Conservation (phyloP, 1,139 yeast genomes). For the Yamadazyma pseudoaaseri region DNA sequence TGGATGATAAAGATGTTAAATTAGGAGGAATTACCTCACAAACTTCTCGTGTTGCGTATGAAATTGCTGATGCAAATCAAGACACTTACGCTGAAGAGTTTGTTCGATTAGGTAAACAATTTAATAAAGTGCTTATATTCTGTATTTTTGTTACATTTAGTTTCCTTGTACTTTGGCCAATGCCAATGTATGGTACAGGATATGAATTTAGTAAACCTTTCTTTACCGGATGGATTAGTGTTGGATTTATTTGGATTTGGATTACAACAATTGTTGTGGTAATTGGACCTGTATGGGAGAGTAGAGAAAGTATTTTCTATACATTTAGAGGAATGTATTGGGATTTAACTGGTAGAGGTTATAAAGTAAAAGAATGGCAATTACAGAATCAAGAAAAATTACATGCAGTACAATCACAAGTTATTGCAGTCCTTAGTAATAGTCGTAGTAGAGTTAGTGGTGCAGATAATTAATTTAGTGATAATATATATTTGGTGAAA, state of each 20-base stretch:
- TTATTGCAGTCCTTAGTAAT: conserved; percentile 27
- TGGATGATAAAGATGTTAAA: conserved; percentile 24
- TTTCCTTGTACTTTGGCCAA: conserved; percentile 74
- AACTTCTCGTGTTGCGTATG: conserved; percentile 40
- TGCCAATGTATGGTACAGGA: conserved; percentile 81
- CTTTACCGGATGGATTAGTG: conserved; percentile 83
- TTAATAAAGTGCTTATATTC: conserved; percentile 53
- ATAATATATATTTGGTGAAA: too few relatives aligned
- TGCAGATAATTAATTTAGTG: too few relatives aligned
- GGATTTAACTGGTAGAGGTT: conserved; percentile 75
- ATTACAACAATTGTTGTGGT: conserved; percentile 55
- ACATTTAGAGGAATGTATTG: conserved; percentile 77
- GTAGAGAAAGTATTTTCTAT: conserved; percentile 59
- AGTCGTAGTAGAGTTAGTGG: too few relatives aligned
- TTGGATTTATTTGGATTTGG: conserved; percentile 72
- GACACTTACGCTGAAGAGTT: conserved; percentile 43
- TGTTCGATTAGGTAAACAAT: conserved; percentile 40
- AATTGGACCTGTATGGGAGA: conserved; percentile 65
- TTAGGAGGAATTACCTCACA: conserved; percentile 27
- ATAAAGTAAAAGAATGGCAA: conserved; percentile 76
- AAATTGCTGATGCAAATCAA: conserved; percentile 35
- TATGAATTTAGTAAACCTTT: conserved; percentile 70
- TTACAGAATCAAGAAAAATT: conserved; percentile 62
- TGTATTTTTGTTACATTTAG: conserved; percentile 59
- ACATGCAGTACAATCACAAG: conserved; percentile 66